Evolutionary conservation across 1,139 yeast species (phyloP).

Genomic region (Debaryomycetaceae sp.): DNA sequence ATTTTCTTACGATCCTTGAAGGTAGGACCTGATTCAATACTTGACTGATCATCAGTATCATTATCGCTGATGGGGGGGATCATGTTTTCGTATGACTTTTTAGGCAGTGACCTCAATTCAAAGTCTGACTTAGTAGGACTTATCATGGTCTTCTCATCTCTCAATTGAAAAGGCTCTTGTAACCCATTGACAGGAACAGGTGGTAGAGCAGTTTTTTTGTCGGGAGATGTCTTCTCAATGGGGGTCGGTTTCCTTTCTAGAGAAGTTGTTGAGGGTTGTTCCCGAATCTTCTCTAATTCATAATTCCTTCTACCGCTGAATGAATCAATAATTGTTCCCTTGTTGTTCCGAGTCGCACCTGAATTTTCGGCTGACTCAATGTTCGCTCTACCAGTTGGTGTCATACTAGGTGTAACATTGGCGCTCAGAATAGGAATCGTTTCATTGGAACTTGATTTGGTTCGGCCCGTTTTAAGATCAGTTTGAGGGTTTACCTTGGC

Average conservation of each 20-base stretch:
- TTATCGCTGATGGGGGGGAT: not conserved
- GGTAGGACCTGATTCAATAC: slow-evolving; percentile 17
- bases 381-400: not conserved
- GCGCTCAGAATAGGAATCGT: not conserved
- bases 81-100: not conserved
- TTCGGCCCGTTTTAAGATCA: not conserved
- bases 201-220: not conserved
- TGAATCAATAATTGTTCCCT: not conserved
- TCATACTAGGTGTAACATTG: not conserved
- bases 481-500: not conserved
- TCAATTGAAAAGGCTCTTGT: not conserved
- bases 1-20: slow-evolving; percentile 20
- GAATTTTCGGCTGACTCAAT: not conserved
- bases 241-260: not conserved
- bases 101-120: not conserved
- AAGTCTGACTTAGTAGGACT: not conserved
- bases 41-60: slow-evolving; percentile 1
- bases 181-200: not conserved
- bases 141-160: not conserved
- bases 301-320: not conserved
- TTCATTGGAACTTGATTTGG: not conserved
- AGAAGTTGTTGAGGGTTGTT: not conserved
- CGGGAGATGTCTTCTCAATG: not conserved
- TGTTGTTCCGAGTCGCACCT: not conserved
- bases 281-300: not conserved